These are phyloP conservation scores for Lactarius akahatsu DNA, from an alignment of 768 basidiomycete species.

Conservation along the genomic window DNA sequence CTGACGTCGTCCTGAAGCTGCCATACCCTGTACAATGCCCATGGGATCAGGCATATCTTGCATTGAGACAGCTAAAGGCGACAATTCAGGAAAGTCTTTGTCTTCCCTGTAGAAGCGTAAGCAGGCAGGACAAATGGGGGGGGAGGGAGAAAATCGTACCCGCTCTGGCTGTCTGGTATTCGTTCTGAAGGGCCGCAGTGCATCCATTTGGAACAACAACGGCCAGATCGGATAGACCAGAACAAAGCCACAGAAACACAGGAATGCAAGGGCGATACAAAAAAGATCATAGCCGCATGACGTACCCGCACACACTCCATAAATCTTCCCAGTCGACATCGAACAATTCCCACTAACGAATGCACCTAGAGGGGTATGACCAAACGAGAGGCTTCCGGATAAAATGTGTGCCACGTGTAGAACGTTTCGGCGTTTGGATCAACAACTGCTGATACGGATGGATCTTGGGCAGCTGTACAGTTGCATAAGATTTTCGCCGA, in stretches of 20 bases:
- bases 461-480: background rate
- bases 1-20: no score
- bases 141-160: no score
- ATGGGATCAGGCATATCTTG: no score
- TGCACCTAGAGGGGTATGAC: background rate
- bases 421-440: background rate
- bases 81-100: no score
- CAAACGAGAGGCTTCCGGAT: background rate
- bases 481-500: background rate
- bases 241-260: background rate
- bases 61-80: no score
- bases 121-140: no score
- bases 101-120: no score
- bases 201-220: background rate
- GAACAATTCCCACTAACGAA: slow-evolving; percentile 76
- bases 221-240: background rate
- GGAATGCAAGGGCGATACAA: background rate
- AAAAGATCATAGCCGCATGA: slow-evolving; percentile 62
- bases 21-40: no score
- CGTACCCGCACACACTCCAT: slow-evolving; percentile 77
- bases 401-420: background rate
- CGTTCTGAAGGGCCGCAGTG: no score
- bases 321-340: slow-evolving; percentile 90
- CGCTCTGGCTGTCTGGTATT: no score
- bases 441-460: background rate